Percentiles rank a stretch among this genome's conserved stretches.
Conservation (phyloP, 441 rosid genomes). For the Adansonia gregorii region DNA sequence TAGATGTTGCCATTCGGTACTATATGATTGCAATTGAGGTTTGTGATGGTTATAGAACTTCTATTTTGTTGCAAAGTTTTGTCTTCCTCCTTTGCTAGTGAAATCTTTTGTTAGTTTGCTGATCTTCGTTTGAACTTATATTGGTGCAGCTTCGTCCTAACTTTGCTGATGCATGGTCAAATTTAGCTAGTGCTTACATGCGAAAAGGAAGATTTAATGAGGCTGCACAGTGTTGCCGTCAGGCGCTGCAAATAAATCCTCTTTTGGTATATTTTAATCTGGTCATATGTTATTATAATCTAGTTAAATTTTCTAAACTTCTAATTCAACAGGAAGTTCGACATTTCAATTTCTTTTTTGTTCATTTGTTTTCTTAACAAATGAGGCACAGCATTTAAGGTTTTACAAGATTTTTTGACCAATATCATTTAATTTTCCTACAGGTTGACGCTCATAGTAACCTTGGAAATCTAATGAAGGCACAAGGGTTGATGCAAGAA, state of each 20-base stretch:
- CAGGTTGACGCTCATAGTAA: constrained; percentile 99
- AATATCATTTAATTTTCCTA: constrained; percentile 25
- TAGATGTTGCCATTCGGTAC: constrained; percentile 90
- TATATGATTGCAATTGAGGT: constrained; percentile 98
- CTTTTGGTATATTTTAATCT: constrained; percentile 58
- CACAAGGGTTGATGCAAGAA: constrained; percentile 92
- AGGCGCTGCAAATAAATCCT: constrained; percentile 89
- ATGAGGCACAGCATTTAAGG: constrained; percentile 12
- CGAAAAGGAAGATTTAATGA: constrained; percentile 90
- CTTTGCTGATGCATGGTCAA: constrained; percentile 99
- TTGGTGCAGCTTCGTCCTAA: constrained; percentile 85
- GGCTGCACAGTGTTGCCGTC: constrained; percentile 95
- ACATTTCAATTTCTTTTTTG: background rate
- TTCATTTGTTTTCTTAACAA: constrained; percentile 16
- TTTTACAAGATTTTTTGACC: constrained; percentile 24
- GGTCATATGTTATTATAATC: background rate
- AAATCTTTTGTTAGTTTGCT: constrained; percentile 19
- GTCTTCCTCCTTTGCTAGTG: constrained; percentile 2
- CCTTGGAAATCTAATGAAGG: constrained; percentile 94
- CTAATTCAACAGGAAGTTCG: background rate
- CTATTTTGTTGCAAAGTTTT: background rate
- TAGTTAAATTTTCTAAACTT: background rate
- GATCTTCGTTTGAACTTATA: constrained; percentile 22
- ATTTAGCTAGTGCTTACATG: constrained; percentile 97
- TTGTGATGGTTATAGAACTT: constrained; percentile 33